Evolutionary conservation across 2,329 filamentous ascomycete species (phyloP).

Genomic region (Cercospora zeae-maydis): DNA sequence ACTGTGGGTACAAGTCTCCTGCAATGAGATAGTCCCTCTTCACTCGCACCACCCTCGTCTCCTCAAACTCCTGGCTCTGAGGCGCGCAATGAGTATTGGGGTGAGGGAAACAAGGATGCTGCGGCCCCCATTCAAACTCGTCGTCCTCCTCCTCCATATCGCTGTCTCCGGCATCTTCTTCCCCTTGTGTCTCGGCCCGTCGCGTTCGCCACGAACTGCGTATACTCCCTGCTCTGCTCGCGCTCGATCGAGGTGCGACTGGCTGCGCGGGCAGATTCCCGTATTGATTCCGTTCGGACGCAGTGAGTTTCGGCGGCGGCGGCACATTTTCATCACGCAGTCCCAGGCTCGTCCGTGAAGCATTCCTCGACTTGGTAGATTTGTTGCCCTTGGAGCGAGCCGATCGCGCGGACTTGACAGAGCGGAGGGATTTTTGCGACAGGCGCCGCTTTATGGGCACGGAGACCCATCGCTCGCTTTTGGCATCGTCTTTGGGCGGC

Average conservation of each 20-base stretch:
- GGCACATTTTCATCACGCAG: conserved; percentile 11
- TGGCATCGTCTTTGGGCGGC: conserved; percentile 17
- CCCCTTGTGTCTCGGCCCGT: conserved; percentile 17
- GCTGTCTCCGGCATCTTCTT: conserved; percentile 40
- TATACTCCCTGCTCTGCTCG: conserved; percentile 1
- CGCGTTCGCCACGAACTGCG: conserved; percentile 8
- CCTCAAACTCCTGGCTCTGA: conserved; percentile 67
- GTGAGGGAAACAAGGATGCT: conserved; percentile 92
- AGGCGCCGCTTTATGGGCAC: conserved; percentile 34
- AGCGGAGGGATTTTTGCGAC: conserved; percentile 30
- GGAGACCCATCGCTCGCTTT: conserved; percentile 27
- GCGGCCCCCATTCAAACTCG: conserved; percentile 81
- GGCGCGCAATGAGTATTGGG: conserved; percentile 85
- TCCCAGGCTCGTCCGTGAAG: background rate
- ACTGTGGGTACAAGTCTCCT: conserved; percentile 87
- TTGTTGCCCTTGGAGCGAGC: conserved; percentile 10
- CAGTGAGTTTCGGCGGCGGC: conserved; percentile 7
- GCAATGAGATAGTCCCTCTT: conserved; percentile 82
- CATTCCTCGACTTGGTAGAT: conserved; percentile 4
- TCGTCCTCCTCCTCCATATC: conserved; percentile 48
- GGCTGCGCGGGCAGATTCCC: conserved; percentile 9
- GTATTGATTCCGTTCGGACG: conserved; percentile 4
- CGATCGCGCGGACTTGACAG: conserved; percentile 8
- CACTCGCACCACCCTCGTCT: conserved; percentile 86
- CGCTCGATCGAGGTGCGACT: background rate